Base-by-base conservation (phyloP, 2,329 filamentous ascomycete species). In the Botryotinia globosa region DNA sequence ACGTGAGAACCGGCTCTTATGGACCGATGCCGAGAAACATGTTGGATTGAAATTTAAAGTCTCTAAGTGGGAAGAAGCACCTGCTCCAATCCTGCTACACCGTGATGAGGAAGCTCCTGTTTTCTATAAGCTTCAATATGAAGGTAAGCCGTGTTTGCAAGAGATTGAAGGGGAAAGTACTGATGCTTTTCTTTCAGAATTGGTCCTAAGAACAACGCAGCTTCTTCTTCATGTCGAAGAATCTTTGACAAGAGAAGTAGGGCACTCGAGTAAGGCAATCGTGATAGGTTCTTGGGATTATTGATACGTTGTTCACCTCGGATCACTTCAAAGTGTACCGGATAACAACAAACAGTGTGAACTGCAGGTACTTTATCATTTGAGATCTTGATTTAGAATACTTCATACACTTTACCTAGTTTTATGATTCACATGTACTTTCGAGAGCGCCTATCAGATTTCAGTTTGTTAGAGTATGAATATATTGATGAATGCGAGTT, bases 21-120 rank as follows among this genome's bases (percentile, higher is more conserved):
- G 93, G 93, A 86, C 91, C 6, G 91, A 90, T 77, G 81, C 84
- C 4, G 81, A 83, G 1, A 87, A 87, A 76, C 87, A 88, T 73
- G 88, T 93, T 32, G 93, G 93, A 0, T 81, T 96, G 72, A 88
- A 87, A 62, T 89, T 96, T 76, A 85, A 86, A 16, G 90, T 94
- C 29, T 83, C 82, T 34, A 85, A 89, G 79, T 85, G 84, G 71
- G 83, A 83, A 59, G 77, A 79, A 80, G 82, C 78, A 81, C 80
- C 78, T 78, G 81, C 69, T 78, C 83, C 73, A 87, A 82, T 92
- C 16, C 81, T 89, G n/a, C 83, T 84, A 3, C 83, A 82, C 16
- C 73, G 61, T 32, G 74, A 74, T 65, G 87, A 90, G 68, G 89
- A 94, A 62, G 81, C 87, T n/a, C 85, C 90, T 5, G 88, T 92